Conservation (phyloP, 352 stramenopile genomes). For the Thalassiosira livingstoniorum region DNA sequence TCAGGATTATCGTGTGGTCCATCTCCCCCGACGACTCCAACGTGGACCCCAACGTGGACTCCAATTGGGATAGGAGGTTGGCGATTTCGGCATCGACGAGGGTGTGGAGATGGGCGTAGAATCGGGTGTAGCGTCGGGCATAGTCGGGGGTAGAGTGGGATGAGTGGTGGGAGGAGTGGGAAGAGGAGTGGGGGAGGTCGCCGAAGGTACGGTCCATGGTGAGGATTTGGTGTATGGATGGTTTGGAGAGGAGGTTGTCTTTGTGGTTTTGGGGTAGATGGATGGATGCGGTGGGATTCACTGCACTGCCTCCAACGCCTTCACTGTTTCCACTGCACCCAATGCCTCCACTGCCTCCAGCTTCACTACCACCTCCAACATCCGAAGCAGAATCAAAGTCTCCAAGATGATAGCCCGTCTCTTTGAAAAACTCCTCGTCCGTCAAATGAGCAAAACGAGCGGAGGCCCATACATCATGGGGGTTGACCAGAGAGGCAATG, state of each 20-base stretch:
- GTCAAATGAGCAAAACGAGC: slow-evolving; percentile 45
- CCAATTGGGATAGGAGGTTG: slow-evolving; percentile 52
- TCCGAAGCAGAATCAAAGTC: slow-evolving; percentile 46
- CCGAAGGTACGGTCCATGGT: slow-evolving; percentile 30
- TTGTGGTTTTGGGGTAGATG: slow-evolving; percentile 44
- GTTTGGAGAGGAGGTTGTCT: slow-evolving; percentile 39
- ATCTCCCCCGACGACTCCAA: slow-evolving; percentile 55
- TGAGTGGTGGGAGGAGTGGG: no score
- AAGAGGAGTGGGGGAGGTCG: slow-evolving; percentile 27
- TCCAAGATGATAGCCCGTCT: slow-evolving; percentile 44
- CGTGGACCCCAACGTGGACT: slow-evolving; percentile 44
- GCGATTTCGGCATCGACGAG: slow-evolving; percentile 63
- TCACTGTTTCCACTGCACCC: no score
- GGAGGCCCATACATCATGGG: slow-evolving; percentile 71
- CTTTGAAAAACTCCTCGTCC: slow-evolving; percentile 45
- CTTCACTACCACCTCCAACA: no score
- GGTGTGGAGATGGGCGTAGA: slow-evolving; percentile 69
- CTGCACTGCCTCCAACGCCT: no score
- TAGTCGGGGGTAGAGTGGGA: no score
- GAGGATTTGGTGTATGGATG: slow-evolving; percentile 39
- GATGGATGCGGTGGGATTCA: no score
- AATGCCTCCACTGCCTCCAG: no score
- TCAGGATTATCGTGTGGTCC: slow-evolving; percentile 63
- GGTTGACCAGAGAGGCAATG: slow-evolving; percentile 68
- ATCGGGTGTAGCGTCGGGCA: slow-evolving; percentile 62